Conservation (phyloP, 2,329 filamentous ascomycete genomes). For the Botrytis galanthina region DNA sequence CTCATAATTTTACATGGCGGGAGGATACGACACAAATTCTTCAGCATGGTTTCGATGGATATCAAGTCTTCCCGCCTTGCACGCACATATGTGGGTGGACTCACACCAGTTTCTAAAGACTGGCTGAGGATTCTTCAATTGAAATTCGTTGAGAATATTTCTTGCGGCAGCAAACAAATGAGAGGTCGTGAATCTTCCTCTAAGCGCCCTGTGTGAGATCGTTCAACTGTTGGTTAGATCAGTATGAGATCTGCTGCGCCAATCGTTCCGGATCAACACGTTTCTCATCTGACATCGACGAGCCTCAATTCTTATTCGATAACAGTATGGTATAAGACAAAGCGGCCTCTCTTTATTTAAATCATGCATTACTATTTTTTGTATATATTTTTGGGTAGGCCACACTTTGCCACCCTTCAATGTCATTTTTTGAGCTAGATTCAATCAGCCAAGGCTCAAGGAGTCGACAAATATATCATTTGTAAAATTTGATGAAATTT, state of each 20-base stretch:
- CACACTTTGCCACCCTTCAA: not conserved
- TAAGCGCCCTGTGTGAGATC: constrained; percentile 1
- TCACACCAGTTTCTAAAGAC: not conserved
- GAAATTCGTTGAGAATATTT: not conserved
- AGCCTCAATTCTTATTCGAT: not conserved
- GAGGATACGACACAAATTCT: not conserved
- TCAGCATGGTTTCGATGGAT: not conserved
- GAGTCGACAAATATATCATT: not conserved
- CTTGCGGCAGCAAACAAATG: not conserved
- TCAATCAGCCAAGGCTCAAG: not conserved
- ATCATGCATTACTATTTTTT: not conserved
- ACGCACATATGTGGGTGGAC: not conserved
- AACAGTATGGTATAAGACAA: not conserved
- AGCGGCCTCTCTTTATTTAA: not conserved
- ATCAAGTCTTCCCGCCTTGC: not conserved
- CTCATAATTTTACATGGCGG: not conserved
- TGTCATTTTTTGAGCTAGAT: not conserved
- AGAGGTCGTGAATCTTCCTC: not conserved
- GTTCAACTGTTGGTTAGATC: constrained; percentile 1
- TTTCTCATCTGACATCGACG: not conserved
- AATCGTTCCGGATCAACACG: constrained; percentile 5
- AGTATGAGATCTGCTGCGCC: not conserved
- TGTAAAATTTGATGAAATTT: not conserved
- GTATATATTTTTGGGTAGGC: not conserved
- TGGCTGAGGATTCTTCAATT: not conserved